Base-by-base conservation (phyloP, 2,329 filamentous ascomycete species). In the Phoma sp. region DNA sequence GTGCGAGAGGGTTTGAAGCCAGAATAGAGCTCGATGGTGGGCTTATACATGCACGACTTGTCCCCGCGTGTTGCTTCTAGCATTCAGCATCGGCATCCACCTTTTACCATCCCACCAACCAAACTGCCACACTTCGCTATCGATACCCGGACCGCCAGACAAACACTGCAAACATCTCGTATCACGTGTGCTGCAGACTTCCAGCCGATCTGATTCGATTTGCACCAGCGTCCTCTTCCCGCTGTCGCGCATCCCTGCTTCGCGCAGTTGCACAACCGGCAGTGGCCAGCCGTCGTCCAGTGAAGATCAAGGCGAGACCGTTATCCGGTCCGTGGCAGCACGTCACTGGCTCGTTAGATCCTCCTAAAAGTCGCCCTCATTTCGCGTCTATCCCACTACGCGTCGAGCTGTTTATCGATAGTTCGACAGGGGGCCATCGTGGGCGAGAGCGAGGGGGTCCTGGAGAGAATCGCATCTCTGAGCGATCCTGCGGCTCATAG, bases 331-430 rank as follows among this genome's bases (percentile, higher is more conserved):
- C 68, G 64, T 64, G 55, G 57, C 45, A 35, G 32, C 48, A 70
- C 67, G 63, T 74, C 72, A 74, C 61, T 75, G 68, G 73, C 61
- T 52, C 49, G 52, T 52, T 48, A 43, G 43, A 40, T 38, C 53
- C 55, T 58, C 52, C 64, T 59, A 64, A 64, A 64, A 64, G 64
- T 69, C 66, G 57, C 58, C 31, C 58, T 68, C 66, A 71, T 72
- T 68, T 70, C 63, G 48, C 56, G 52, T 55, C 45, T 37, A 54
- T 47, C 57, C 60, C 64, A 65, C 64, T 61, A 65, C 67, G 70
- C 67, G 69, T 67, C 62, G 44, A 58, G 40, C 36, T 40, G 49
- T 56, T 60, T 64, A 67, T 67, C 62, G 65, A 63, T 53, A 60
- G 55, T 53, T 61, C 50, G 63, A 65, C 64, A 66, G 58, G 60